Percentiles rank a stretch among this genome's conserved stretches.
phyloP scores from a whole-genome alignment of 2,329 filamentous ascomycete species.

The Clonostachys sp. region DNA sequence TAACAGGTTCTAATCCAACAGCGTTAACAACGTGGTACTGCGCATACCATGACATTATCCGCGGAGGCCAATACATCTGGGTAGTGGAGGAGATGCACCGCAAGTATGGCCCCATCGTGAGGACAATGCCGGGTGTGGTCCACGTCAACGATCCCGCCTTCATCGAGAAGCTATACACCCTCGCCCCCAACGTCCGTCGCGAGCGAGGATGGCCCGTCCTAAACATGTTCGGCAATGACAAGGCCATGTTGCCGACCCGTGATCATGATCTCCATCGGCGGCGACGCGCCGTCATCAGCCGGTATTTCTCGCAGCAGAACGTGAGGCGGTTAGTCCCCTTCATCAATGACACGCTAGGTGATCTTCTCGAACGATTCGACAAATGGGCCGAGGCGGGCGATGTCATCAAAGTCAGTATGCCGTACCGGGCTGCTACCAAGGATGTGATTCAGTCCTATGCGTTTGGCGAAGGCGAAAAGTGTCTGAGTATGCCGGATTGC shows the following conservation, averaged over 20 bases:
- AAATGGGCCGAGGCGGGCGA: constrained; percentile 4
- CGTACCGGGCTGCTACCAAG: constrained; percentile 8
- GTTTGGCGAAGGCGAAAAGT: constrained; percentile 13
- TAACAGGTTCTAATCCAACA: background rate
- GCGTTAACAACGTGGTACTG: constrained; percentile 19
- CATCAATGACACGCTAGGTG: constrained; percentile 6
- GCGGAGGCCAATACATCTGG: constrained; percentile 15
- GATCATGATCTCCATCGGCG: constrained; percentile 14
- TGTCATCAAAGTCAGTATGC: constrained; percentile 2
- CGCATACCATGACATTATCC: constrained; percentile 19
- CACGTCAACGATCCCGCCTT: constrained; percentile 13
- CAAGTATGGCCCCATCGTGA: constrained; percentile 18
- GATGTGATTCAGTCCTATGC: constrained; percentile 12
- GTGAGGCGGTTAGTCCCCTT: constrained; percentile 6
- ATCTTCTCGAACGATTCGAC: constrained; percentile 3
- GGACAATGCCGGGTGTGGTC: constrained; percentile 12
- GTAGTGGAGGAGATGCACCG: constrained; percentile 21
- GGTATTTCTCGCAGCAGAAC: constrained; percentile 14
- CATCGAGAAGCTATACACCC: constrained; percentile 9
- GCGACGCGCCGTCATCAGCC: constrained; percentile 11
- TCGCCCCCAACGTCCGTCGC: constrained; percentile 1
- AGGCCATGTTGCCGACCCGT: constrained; percentile 8
- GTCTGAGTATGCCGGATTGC: constrained; percentile 19
- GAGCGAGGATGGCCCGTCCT: constrained; percentile 7
- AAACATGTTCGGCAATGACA: background rate